Evolutionary conservation across 768 basidiomycete genomes (phyloP).

Genomic region (Mrakia blollopis): DNA sequence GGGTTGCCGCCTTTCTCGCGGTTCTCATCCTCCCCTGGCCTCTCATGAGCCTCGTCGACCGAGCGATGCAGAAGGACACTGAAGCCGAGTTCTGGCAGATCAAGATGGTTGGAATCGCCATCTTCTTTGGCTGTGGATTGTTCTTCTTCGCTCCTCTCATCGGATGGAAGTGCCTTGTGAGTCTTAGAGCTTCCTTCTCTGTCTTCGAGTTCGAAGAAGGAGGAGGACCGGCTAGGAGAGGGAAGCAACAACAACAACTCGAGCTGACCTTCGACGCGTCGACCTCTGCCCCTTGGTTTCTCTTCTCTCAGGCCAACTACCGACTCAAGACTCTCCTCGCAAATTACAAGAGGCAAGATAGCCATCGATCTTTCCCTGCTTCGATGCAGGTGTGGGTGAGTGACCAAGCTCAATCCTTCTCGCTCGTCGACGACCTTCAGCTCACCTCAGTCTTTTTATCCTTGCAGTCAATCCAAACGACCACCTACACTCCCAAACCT

Average conservation of each 20-base stretch:
- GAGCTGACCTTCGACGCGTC: neutral
- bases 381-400: conserved; percentile 8
- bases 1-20: neutral
- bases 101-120: neutral
- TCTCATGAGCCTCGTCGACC: neutral
- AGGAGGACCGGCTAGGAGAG: neutral
- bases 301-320: neutral
- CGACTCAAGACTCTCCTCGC: conserved; percentile 3
- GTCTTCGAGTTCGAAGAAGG: neutral
- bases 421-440: neutral
- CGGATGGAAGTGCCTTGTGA: neutral
- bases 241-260: neutral
- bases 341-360: neutral
- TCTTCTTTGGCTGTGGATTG: neutral
- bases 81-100: neutral
- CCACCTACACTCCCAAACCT: neutral
- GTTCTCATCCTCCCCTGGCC: neutral
- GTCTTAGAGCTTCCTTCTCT: too few relatives aligned
- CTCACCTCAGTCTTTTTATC: neutral
- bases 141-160: neutral
- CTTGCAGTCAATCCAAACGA: neutral
- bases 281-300: neutral
- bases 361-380: neutral
- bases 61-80: neutral
- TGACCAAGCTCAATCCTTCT: neutral